A percentile compares a stretch with the other conserved stretches of the same genome.
These are phyloP conservation scores for Colletotrichum higginsianum DNA, from an alignment of 2,329 filamentous ascomycete species.

Conservation along the genomic window DNA sequence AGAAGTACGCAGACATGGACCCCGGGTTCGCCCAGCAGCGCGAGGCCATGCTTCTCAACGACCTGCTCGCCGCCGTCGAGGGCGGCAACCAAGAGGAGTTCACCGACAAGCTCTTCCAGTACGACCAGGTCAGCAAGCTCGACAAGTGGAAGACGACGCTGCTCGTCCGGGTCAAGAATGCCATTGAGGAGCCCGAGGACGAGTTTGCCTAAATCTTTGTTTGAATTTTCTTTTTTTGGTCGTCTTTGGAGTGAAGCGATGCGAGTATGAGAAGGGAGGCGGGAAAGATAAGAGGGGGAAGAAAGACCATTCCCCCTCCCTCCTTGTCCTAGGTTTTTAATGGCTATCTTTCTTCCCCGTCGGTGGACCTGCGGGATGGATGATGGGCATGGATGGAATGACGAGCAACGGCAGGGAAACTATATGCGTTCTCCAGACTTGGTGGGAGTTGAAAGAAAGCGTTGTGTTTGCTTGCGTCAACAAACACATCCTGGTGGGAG, in stretches of 20 bases:
- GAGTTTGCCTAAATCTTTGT: constrained; percentile 55
- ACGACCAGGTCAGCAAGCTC: constrained; percentile 91
- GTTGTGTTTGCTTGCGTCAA: neutral
- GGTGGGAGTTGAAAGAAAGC: neutral
- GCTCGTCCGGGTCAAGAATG: constrained; percentile 85
- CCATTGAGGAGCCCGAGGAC: constrained; percentile 74
- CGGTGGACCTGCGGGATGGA: neutral
- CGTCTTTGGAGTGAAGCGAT: neutral
- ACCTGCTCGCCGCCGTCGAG: constrained; percentile 83
- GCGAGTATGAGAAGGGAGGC: neutral
- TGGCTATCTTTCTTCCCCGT: neutral
- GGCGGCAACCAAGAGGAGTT: constrained; percentile 86
- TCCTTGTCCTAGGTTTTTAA: neutral
- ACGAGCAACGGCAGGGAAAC: neutral
- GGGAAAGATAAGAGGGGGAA: neutral
- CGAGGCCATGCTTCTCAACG: constrained; percentile 85
- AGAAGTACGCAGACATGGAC: constrained; percentile 86
- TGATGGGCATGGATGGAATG: neutral
- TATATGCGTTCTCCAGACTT: neutral
- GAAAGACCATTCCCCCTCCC: neutral
- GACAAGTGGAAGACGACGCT: constrained; percentile 98
- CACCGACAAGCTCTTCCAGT: constrained; percentile 89
- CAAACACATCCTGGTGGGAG: constrained; percentile 2
- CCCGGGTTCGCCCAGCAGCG: constrained; percentile 82
- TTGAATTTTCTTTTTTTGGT: neutral